Conservation (phyloP, 2,329 filamentous ascomycete genomes). For the Colletotrichum falcatum region DNA sequence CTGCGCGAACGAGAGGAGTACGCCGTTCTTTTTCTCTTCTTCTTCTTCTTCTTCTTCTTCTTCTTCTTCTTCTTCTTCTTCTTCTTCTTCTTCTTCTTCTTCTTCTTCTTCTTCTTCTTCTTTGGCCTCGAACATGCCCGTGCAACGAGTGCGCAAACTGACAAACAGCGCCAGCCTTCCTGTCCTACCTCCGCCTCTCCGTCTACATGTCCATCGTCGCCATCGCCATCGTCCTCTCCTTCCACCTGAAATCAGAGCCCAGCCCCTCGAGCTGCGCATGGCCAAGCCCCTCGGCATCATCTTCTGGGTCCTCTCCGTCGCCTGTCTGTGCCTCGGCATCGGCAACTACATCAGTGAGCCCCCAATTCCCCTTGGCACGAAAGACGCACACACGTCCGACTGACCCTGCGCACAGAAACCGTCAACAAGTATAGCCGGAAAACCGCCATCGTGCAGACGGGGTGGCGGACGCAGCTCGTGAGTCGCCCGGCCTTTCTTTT, state of each 20-base stretch:
- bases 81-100: no score
- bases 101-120: background rate
- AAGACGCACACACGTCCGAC: background rate
- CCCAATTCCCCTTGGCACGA: background rate
- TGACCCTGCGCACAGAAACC: conserved; percentile 65
- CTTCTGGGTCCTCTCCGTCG: conserved; percentile 86
- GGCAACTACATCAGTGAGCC: conserved; percentile 86
- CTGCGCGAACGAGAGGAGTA: conserved; percentile 82
- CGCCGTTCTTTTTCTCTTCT: conserved; percentile 31
- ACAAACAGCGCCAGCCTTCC: conserved; percentile 70
- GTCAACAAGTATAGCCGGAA: conserved; percentile 84
- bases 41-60: background rate
- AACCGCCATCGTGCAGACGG: conserved; percentile 88
- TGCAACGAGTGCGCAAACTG: background rate
- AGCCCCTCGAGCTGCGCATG: conserved; percentile 78
- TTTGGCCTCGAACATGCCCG: no score
- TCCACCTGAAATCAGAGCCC: conserved; percentile 85
- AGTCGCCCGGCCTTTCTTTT: conserved; percentile 43
- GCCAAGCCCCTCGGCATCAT: conserved; percentile 86
- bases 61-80: background rate
- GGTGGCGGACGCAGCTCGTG: conserved; percentile 91
- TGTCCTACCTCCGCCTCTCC: conserved; percentile 89
- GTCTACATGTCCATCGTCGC: conserved; percentile 93
- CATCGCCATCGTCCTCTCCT: conserved; percentile 91
- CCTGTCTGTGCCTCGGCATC: conserved; percentile 82